Evolutionary conservation across 73 alveolate species (phyloP), one percentile per base, ranked within the genome.

Genomic region (Paramecium octaurelia): DNA sequence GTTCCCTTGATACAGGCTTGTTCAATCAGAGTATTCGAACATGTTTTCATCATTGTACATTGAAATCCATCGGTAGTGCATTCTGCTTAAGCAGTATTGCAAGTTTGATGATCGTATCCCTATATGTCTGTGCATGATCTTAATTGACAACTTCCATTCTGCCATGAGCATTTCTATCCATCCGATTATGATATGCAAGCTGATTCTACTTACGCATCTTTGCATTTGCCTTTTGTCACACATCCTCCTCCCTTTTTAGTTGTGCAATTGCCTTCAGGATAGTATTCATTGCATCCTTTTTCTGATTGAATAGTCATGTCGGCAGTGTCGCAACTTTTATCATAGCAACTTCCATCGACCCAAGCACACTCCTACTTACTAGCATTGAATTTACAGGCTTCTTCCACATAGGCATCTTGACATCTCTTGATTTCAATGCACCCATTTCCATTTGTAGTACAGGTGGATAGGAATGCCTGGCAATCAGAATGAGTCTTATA

Each of bases 171-270:
- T 23, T 80, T 18, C n/a, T 12, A 38, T 31, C 75, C 75, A 44
- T 80, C 75, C 10, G 12, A 42, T 40, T 40, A 29, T 3, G 77
- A 23, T 11, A 36, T 44, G 14, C 91, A 80, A 1, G 91, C 91
- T 35, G 20, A 9, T 44, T 42, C 38, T 16, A 80, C 29, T 24
- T 27, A 21, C 2, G 91, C 91, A 80, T 80, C 91, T 80, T 34
- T 40, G n/a, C 91, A 80, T 21, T 24, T 21, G 4, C 46, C 44
- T 48, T 48, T 80, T 20, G 46, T 23, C 4, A 23, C n/a, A 43
- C 91, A 80, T 0, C 91, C 91, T 9, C 91, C 91, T n/a, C 76
- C 91, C 8, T 23, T 21, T 23, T 80, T 80, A 11, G 75, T 35
- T 4, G 91, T 80, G n/a, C 84, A 64, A 12, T 24, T 43, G n/a